A percentile compares a stretch with the other conserved stretches of the same genome.
Conservation (phyloP, 2,329 filamentous ascomycete genomes). For the Colletotrichum liriopes region DNA sequence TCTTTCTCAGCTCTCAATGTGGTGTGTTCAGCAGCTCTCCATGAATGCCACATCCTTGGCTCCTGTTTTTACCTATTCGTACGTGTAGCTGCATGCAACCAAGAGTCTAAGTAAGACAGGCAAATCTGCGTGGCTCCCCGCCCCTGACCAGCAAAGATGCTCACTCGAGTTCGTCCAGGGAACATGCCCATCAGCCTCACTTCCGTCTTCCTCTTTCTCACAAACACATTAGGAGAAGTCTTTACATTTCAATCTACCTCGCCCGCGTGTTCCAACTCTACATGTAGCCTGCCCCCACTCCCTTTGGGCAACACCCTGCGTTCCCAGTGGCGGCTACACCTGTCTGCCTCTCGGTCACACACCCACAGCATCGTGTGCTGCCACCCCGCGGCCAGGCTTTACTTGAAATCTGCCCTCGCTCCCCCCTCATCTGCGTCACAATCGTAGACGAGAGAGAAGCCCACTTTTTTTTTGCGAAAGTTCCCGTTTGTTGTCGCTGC, state of each 20-base stretch:
- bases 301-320: not conserved
- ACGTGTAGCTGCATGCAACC: not conserved
- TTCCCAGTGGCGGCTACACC: constrained; percentile 21
- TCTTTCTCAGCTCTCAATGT: no score
- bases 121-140: constrained; percentile 17
- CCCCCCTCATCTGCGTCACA: constrained; percentile 19
- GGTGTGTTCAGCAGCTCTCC: constrained; percentile 2
- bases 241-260: no score
- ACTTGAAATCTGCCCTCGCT: constrained; percentile 21
- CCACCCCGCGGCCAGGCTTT: constrained; percentile 20
- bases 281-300: no score
- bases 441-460: not conserved
- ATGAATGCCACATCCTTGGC: not conserved
- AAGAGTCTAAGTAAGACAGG: constrained; percentile 16
- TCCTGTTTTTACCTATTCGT: not conserved
- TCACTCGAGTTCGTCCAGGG: not conserved
- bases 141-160: constrained; percentile 1
- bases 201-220: not conserved
- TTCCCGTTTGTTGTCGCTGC: constrained; percentile 25
- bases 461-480: constrained; percentile 19
- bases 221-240: no score
- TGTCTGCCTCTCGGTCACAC: constrained; percentile 9
- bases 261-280: no score
- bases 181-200: constrained; percentile 20
- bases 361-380: constrained; percentile 10